phyloP scores from a whole-genome alignment of 2,329 filamentous ascomycete genomes.

The Trichophyton schoenleinii region DNA sequence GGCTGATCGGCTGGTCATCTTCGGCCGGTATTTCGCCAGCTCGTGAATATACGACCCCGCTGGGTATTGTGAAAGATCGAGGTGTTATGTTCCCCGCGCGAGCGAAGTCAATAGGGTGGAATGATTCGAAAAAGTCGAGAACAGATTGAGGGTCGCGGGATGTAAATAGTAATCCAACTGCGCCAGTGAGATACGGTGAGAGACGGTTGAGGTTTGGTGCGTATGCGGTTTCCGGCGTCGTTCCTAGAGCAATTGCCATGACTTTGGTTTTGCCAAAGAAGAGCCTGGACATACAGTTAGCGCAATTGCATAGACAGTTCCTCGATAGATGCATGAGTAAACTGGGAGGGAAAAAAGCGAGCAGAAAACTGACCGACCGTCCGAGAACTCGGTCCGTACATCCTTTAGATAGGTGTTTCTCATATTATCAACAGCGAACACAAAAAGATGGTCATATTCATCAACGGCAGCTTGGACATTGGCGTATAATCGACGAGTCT shows the following conservation, averaged over 20 bases:
- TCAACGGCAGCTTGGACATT: conserved; percentile 77
- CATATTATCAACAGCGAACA: conserved; percentile 94
- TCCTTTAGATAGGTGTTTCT: conserved; percentile 93
- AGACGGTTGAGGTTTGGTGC: conserved; percentile 65
- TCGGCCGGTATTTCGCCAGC: conserved; percentile 68
- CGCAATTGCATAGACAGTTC: conserved; percentile 4
- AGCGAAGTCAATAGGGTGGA: conserved; percentile 74
- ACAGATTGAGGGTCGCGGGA: conserved; percentile 59
- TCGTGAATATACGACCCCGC: conserved; percentile 64
- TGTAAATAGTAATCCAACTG: conserved; percentile 83
- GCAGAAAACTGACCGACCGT: conserved; percentile 56
- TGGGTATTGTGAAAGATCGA: conserved; percentile 66
- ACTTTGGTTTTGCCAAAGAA: conserved; percentile 99
- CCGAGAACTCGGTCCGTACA: conserved; percentile 69
- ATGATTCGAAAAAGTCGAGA: conserved; percentile 57
- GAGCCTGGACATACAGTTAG: conserved; percentile 42
- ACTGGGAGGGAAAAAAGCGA: neutral
- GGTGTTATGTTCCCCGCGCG: conserved; percentile 68
- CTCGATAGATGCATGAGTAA: neutral
- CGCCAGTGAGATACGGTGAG: conserved; percentile 57
- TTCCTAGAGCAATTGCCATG: conserved; percentile 88
- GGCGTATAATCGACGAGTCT: conserved; percentile 73
- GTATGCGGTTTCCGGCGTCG: conserved; percentile 62
- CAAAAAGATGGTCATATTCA: conserved; percentile 80
- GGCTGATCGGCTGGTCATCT: conserved; percentile 74